Evolutionary conservation across 31 red algal genomes (phyloP), one percentile per base, ranked within the genome.

Genomic region (Asparagopsis taxiformis): DNA sequence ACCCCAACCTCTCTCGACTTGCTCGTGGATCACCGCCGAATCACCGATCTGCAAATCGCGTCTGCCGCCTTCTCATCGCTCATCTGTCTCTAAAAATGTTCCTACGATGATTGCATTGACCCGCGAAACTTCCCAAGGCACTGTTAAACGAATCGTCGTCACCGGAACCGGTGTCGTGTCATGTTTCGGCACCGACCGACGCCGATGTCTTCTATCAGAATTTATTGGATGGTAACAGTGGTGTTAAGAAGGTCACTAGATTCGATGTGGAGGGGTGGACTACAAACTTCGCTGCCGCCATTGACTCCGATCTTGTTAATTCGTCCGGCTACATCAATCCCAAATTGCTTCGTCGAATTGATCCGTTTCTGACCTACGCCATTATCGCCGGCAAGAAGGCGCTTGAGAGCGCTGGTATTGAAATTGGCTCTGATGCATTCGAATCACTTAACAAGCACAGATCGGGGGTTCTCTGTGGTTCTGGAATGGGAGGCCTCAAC

Each of bases 141-240:
- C 49, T 51, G 65, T 77, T 25, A 91, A 86, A 65, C 87, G 96
- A 26, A 53, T 99, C 28, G 96, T 99, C 33, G 82, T 99, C 3
- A 99, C 96, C 33, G 96, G 96, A 28, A 91, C 76, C 16, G 96
- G 96, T 3, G 66, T 91, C 35, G 96, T 94, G 28, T 94, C 91
- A 1, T 92, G 87, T 37, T 99, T 99, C 60, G 96, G 96, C n/a
- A n/a, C n/a, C n/a, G 6, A 80, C 65, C 39, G 96, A 99, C 62
- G 60, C 82, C 10, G 80, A 99, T 41, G 28, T 59, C 6, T 94
- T 88, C 73, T 94, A 94, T 55, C 31, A 94, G 20, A 75, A 62
- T 2, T 59, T 99, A 46, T 71, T 94, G 44, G 67, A 59, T 10
- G 96, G 96, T 15, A 65, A 94, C 69, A 91, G 78, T 55, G 96